Evolutionary conservation across 768 basidiomycete species (phyloP), one percentile per base, ranked within the genome.

Genomic region (Fibroporia radiculosa): DNA sequence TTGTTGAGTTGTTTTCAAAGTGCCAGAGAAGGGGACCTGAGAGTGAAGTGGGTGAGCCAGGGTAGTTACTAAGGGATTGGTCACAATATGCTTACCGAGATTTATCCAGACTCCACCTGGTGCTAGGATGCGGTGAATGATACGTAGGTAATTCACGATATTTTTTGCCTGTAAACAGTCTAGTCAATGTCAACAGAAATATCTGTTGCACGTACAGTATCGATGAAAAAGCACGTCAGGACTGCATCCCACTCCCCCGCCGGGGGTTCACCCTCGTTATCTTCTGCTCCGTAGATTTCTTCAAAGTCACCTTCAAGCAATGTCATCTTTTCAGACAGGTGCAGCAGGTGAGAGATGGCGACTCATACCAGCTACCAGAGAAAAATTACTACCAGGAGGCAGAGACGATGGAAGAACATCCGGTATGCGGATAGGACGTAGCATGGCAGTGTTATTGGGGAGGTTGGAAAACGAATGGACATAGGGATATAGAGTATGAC

Each of bases 151-250:
- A 48, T 85, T 86, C 14, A 95, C 77, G 26, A 97, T 79, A 59
- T 97, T 95, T 57, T 93, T 86, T 1, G 92, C 90, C 87, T 93
- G n/a, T 20, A 31, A 10, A 20, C 23, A n/a, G 18, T 22, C 14
- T 40, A 26, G 13, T 13, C 14, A n/a, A 19, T 41, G 4, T 29
- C 33, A 8, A 31, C 14, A 44, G 6, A 13, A 43, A 25, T n/a
- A n/a, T n/a, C n/a, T n/a, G n/a, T n/a, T n/a, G 6, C 1, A 56
- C 75, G 49, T 53, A 91, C 92, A 3, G 93, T 96, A 58, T 99
- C 93, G 40, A 98, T 83, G 70, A 97, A 98, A 73, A 97, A 98
- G 60, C 92, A 97, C 1, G 93, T 97, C 51, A 96, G 62, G 6
- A 98, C 74, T 0, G 86, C 87, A 52, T 95, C 81, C 91, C 91